Evolutionary conservation across 192 early-diverging fungal species (phyloP).

Genomic region (Pilaira anomala): DNA sequence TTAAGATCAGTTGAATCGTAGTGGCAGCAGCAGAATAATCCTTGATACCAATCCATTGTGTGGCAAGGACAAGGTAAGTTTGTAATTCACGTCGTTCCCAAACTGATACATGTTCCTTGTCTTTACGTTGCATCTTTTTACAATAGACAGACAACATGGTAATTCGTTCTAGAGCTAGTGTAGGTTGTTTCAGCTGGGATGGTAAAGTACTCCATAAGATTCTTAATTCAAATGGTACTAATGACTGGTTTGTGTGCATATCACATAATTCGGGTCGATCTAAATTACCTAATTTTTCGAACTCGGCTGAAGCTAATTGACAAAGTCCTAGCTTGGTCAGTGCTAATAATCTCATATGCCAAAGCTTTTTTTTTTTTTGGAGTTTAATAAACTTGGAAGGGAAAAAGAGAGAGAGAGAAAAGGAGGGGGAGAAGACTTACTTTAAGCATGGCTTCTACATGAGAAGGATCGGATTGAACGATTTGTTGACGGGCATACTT

Average conservation of each 20-base stretch:
- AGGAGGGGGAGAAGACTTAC: slow-evolving; percentile 22
- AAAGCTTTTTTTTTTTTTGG: slow-evolving; percentile 34
- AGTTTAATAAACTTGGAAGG: neutral
- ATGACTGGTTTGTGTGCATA: slow-evolving; percentile 33
- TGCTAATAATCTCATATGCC: slow-evolving; percentile 49
- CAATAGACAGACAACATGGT: slow-evolving; percentile 42
- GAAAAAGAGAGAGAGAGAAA: neutral
- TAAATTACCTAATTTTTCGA: slow-evolving; percentile 50
- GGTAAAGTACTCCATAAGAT: slow-evolving; percentile 45
- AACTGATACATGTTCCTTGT: neutral
- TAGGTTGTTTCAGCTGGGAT: slow-evolving; percentile 35
- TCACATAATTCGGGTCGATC: slow-evolving; percentile 34
- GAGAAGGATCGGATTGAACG: slow-evolving; percentile 33
- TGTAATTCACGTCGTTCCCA: slow-evolving; percentile 42
- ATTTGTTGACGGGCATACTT: slow-evolving; percentile 45
- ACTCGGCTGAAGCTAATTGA: slow-evolving; percentile 50
- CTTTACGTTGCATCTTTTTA: slow-evolving; percentile 32
- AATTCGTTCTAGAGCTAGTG: slow-evolving; percentile 43
- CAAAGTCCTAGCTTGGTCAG: slow-evolving; percentile 43
- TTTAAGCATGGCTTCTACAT: slow-evolving; percentile 40
- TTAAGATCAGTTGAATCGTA: slow-evolving; percentile 34
- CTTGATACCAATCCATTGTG: slow-evolving; percentile 42
- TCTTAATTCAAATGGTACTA: slow-evolving; percentile 51
- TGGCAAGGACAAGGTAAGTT: slow-evolving; percentile 44
- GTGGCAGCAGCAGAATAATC: slow-evolving; percentile 39